phyloP scores from a whole-genome alignment of 805 yeast genomes.

The Candida ovalis region DNA sequence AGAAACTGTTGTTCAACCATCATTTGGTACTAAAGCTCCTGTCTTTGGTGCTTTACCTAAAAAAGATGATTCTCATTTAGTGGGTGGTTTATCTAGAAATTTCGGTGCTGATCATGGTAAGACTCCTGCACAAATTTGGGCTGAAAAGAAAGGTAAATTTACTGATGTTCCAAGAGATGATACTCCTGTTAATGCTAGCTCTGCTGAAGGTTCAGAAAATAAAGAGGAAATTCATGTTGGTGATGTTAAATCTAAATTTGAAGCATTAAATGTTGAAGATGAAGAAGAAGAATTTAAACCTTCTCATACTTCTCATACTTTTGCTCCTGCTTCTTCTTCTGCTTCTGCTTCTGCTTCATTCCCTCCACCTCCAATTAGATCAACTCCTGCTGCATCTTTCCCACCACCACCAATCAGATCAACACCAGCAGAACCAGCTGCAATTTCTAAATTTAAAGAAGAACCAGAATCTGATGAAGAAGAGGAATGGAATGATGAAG shows the following conservation, averaged over 20 bases:
- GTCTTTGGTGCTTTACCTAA: slow-evolving; percentile 27
- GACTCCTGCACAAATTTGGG: slow-evolving; percentile 96
- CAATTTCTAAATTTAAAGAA: slow-evolving; percentile 16
- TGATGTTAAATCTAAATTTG: slow-evolving; percentile 31
- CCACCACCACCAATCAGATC: slow-evolving; percentile 21
- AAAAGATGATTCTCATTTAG: slow-evolving; percentile 40
- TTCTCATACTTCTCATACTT: too few species aligned
- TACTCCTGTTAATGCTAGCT: slow-evolving; percentile 28
- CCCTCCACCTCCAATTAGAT: too few species aligned
- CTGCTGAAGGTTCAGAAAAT: slow-evolving; percentile 11
- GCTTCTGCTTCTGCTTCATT: too few species aligned
- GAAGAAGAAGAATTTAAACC: slow-evolving; percentile 26
- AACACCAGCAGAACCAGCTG: slow-evolving; percentile 12
- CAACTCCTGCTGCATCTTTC: slow-evolving; percentile 13
- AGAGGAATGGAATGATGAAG: slow-evolving; percentile 20
- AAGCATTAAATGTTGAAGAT: slow-evolving; percentile 24
- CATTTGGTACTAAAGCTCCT: slow-evolving; percentile 35
- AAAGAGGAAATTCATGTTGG: slow-evolving; percentile 30
- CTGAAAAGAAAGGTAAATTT: slow-evolving; percentile 76
- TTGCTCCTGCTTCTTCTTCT: too few species aligned
- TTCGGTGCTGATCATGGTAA: slow-evolving; percentile 72
- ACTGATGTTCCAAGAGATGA: slow-evolving; percentile 36
- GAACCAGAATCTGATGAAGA: slow-evolving; percentile 19
- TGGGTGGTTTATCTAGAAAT: slow-evolving; percentile 57
- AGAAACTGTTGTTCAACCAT: slow-evolving; percentile 31